Conservation (phyloP, 192 early-diverging fungal species). For the Chytriomyces confervae region DNA sequence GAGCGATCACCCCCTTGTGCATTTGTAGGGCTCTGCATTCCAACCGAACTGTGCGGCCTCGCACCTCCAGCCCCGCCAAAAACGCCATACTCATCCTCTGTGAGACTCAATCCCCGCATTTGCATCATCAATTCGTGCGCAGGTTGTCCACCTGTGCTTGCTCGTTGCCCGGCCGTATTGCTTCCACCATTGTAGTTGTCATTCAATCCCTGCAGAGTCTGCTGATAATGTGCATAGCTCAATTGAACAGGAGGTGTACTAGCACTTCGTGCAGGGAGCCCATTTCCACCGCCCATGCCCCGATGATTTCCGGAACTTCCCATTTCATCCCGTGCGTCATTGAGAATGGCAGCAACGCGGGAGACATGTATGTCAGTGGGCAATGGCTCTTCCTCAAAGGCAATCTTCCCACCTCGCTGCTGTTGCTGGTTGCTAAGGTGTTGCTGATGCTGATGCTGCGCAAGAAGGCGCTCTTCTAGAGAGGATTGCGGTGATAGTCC, state of each 20-base stretch:
- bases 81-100: slow-evolving; percentile 30
- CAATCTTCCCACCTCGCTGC: background rate
- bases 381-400: background rate
- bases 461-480: too few relatives aligned
- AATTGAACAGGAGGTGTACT: slow-evolving; percentile 30
- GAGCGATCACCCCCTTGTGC: background rate
- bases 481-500: background rate
- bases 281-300: background rate
- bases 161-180: background rate
- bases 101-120: slow-evolving; percentile 18
- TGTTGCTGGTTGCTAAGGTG: background rate
- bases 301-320: background rate
- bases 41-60: slow-evolving; percentile 22
- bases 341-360: slow-evolving; percentile 24
- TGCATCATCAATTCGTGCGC: slow-evolving; percentile 24
- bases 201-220: background rate
- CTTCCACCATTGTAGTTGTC: background rate
- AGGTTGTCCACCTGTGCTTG: background rate
- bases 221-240: slow-evolving; percentile 3
- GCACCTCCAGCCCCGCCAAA: background rate
- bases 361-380: slow-evolving; percentile 21
- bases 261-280: slow-evolving; percentile 6
- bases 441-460: slow-evolving; percentile 10
- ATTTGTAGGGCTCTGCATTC: slow-evolving; percentile 6
- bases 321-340: slow-evolving; percentile 22